phyloP scores from a whole-genome alignment of 306 rosid genomes.

The Benincasa hispida region DNA sequence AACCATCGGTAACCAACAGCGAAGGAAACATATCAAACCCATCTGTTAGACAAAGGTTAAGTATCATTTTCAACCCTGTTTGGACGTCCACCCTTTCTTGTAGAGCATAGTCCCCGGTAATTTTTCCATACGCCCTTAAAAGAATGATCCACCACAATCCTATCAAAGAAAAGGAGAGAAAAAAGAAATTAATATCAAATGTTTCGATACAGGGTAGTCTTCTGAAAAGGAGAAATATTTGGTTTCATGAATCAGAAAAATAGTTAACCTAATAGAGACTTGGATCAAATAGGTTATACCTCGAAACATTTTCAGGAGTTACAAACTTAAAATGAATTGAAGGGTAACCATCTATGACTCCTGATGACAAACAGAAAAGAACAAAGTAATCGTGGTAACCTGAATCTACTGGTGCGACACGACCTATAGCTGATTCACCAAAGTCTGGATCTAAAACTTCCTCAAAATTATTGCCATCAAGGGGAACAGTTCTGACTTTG shows the following conservation, averaged over 20 bases:
- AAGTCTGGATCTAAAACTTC: conserved; percentile 97
- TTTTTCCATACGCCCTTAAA: conserved; percentile 78
- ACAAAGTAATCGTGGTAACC: conserved; percentile 30
- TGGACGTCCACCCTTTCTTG: conserved; percentile 92
- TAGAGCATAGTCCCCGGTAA: conserved; percentile 67
- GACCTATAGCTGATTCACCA: conserved; percentile 99
- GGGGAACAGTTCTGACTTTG: conserved; percentile 54
- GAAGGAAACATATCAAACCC: conserved; percentile 98
- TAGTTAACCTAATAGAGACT: neutral
- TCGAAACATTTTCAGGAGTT: neutral
- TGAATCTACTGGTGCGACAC: conserved; percentile 98
- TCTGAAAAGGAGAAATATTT: neutral
- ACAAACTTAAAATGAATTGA: neutral
- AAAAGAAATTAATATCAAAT: neutral
- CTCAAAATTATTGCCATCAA: conserved; percentile 34
- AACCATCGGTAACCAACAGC: conserved; percentile 89
- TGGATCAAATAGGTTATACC: neutral
- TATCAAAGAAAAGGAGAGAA: conserved; percentile 10
- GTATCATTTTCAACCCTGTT: conserved; percentile 85
- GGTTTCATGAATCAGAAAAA: neutral
- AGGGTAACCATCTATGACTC: neutral
- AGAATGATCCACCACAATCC: conserved; percentile 98
- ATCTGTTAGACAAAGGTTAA: conserved; percentile 74
- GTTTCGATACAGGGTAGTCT: neutral
- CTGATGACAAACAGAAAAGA: neutral